A percentile compares a stretch with the other conserved stretches of the same genome.
These are phyloP conservation scores for Isoetes engelmannii DNA, from an alignment of 83 land plant species.

Conservation along the genomic window DNA sequence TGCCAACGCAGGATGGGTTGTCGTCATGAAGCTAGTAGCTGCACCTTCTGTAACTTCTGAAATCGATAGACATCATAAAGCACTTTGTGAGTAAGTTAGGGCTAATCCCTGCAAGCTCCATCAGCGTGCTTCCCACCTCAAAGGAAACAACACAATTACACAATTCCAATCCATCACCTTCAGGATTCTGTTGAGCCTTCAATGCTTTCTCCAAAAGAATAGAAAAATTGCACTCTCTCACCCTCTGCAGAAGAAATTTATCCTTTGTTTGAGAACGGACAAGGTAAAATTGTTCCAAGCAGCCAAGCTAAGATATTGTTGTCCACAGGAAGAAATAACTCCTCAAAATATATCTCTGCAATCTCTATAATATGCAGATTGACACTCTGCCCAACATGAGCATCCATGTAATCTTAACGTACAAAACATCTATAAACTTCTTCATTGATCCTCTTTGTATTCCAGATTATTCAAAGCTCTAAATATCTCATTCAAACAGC, in stretches of 20 bases:
- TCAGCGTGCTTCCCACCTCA: constrained; percentile 43
- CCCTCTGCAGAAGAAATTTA: constrained; percentile 57
- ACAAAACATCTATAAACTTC: constrained; percentile 36
- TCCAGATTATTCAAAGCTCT: constrained; percentile 25
- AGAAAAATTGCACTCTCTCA: constrained; percentile 52
- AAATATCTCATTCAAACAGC: constrained; percentile 43
- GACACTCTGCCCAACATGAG: constrained; percentile 44
- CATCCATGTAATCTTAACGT: constrained; percentile 40
- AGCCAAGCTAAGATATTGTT: constrained; percentile 32
- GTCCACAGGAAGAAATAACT: constrained; percentile 48
- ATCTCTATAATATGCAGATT: constrained; percentile 61
- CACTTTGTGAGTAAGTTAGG: constrained; percentile 61
- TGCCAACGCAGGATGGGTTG: too few species aligned
- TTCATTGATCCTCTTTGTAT: constrained; percentile 41
- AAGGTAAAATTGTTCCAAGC: constrained; percentile 41
- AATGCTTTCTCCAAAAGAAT: constrained; percentile 41
- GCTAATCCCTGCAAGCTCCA: constrained; percentile 53
- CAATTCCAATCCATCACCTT: constrained; percentile 24
- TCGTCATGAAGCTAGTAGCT: too few species aligned
- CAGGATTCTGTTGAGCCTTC: constrained; percentile 24
- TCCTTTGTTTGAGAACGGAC: constrained; percentile 40
- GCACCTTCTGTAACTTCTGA: constrained; percentile 59
- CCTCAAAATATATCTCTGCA: constrained; percentile 51
- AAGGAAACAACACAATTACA: constrained; percentile 35
- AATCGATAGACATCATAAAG: constrained; percentile 56